Percentiles rank a stretch among this genome's conserved stretches.
Evolutionary conservation across 495 filamentous ascomycete genomes (phyloP).

Genomic region (Tuber brumale): DNA sequence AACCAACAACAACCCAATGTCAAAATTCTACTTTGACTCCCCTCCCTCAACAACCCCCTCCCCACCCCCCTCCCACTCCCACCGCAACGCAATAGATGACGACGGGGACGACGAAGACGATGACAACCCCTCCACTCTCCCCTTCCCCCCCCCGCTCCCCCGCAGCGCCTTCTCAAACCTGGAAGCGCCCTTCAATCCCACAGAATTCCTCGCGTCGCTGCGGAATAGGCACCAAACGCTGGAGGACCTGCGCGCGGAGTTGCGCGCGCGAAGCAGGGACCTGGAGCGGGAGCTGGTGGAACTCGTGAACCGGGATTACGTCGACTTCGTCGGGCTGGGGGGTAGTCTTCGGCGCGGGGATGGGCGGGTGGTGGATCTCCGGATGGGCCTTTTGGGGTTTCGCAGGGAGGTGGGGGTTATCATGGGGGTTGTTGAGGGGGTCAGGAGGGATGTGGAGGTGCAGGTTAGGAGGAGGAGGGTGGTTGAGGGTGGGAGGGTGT

Average conservation of each 20-base stretch:
- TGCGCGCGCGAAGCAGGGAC: conserved; percentile 65
- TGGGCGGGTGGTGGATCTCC: conserved; percentile 83
- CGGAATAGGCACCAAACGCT: conserved; percentile 88
- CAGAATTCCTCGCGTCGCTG: conserved; percentile 73
- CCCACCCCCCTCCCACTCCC: neutral
- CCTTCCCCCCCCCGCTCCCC: conserved; percentile 39
- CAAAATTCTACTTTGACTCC: conserved; percentile 2
- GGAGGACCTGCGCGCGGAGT: conserved; percentile 81
- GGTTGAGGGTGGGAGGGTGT: conserved; percentile 49
- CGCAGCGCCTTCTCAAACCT: conserved; percentile 30
- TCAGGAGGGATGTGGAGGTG: conserved; percentile 50
- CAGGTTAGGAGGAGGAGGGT: conserved; percentile 53
- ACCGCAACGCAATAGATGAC: neutral
- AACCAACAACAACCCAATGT: neutral
- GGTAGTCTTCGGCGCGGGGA: conserved; percentile 77
- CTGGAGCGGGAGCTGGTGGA: conserved; percentile 81
- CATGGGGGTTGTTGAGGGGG: conserved; percentile 50
- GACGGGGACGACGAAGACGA: conserved; percentile 23
- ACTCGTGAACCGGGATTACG: conserved; percentile 88
- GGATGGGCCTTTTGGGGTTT: conserved; percentile 80
- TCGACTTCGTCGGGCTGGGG: conserved; percentile 78
- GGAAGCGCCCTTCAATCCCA: conserved; percentile 63
- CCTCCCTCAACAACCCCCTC: neutral
- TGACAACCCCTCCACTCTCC: conserved; percentile 23
- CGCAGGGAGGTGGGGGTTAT: conserved; percentile 64